Base-by-base conservation (phyloP, 2,329 filamentous ascomycete species). In the Sclerotiophoma versabilis region DNA sequence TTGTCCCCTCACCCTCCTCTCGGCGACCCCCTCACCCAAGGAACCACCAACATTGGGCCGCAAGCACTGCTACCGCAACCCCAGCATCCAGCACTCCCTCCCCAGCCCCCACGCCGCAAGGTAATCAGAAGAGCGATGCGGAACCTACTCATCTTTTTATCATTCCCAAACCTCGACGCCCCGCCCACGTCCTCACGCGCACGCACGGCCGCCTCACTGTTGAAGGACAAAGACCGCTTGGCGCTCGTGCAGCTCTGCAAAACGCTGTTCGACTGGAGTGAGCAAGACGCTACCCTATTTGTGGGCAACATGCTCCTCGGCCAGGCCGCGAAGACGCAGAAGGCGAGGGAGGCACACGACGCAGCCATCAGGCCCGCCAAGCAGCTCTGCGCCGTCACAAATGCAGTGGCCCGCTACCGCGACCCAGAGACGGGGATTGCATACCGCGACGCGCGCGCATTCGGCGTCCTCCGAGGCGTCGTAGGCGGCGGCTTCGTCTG, bases 341-440 rank as follows among this genome's bases (percentile, higher is more conserved):
- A 66, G 53, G 70, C 82, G 37, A 79, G 61, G 55, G 61, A 57
- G 0, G 54, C 58, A 4, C 63, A 54, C 25, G 57, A 66, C 60
- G 50, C 74, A 58, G 30, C 63, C 49, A 19, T 66, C 12, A 74
- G 73, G 2, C 60, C 66, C 2, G 73, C 73, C 17, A 66, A 72
- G 22, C 66, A 67, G 19, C 54, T 70, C 1, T 99, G 95, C 74
- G 88, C 87, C 42, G 93, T 98, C 70, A 97, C 92, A 1, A 89
- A 88, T 66, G 84, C 88, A 47, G 85, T 88, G 4, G 95, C 93
- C 11, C 86, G 86, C 49, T 98, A 96, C 75, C 85, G 87, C 20
- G 95, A 99, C 73, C 91, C 92, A 0, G 84, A 85, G 63, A 98
- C 93, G 0, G 90, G 91, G 0, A 81, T 98, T 14, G 86, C 88